These are phyloP conservation scores for Acacia confusa DNA, from an alignment of 306 rosid genomes.

Conservation along the genomic window DNA sequence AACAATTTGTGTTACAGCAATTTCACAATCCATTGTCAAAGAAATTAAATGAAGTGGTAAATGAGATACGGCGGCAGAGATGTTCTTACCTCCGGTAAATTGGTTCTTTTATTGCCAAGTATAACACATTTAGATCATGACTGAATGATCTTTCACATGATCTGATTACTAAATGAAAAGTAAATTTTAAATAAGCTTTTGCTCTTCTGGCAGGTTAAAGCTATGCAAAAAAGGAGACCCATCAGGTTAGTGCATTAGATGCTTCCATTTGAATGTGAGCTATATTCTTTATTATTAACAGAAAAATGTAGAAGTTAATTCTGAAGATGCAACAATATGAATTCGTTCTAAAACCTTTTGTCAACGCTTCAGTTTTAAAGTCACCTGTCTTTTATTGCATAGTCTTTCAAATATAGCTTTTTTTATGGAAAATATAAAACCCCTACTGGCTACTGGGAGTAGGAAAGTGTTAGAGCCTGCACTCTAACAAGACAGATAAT, in stretches of 20 bases:
- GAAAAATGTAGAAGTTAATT: constrained; percentile 9
- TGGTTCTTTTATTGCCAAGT: constrained; percentile 21
- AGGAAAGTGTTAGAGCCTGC: not conserved
- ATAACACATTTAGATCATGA: constrained; percentile 11
- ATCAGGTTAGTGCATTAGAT: constrained; percentile 66
- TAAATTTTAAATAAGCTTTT: not conserved
- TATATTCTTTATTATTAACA: constrained; percentile 9
- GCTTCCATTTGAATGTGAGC: constrained; percentile 1
- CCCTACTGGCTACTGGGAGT: not conserved
- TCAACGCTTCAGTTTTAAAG: constrained; percentile 13
- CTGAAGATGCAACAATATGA: constrained; percentile 17
- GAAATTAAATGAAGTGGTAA: constrained; percentile 79
- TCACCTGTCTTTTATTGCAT: not conserved
- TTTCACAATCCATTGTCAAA: constrained; percentile 66
- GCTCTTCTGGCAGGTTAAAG: constrained; percentile 60
- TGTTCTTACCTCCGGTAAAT: constrained; percentile 89
- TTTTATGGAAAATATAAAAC: not conserved
- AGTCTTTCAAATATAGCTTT: constrained; percentile 3
- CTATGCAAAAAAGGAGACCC: constrained; percentile 95
- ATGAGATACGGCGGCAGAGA: constrained; percentile 91
- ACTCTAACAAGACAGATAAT: not conserved
- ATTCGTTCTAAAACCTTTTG: constrained; percentile 2
- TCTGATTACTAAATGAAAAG: not conserved
- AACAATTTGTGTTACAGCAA: constrained; percentile 82
- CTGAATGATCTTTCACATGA: constrained; percentile 11